A percentile compares a stretch with the other conserved stretches of the same genome.
These are phyloP conservation scores for Poronia punctata DNA, from an alignment of 495 filamentous ascomycete genomes.

Conservation along the genomic window DNA sequence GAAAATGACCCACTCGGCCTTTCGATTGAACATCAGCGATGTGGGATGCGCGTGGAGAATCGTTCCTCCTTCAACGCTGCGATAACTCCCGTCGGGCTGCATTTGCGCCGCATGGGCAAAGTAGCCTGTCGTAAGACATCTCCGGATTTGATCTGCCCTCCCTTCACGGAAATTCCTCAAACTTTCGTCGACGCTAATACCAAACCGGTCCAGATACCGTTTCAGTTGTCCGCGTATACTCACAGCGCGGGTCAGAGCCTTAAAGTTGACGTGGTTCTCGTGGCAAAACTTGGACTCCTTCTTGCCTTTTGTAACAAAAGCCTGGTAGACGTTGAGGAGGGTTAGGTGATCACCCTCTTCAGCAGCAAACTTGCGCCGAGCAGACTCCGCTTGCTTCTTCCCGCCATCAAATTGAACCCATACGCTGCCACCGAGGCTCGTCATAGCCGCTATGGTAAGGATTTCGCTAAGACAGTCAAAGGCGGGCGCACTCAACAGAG, in stretches of 20 bases:
- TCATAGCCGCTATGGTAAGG: slow-evolving; percentile 91
- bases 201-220: slow-evolving; percentile 81
- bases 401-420: slow-evolving; percentile 76
- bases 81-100: slow-evolving; percentile 90
- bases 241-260: slow-evolving; percentile 71
- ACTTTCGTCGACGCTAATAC: slow-evolving; percentile 60
- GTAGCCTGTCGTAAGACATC: slow-evolving; percentile 85
- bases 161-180: slow-evolving; percentile 23
- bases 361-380: slow-evolving; percentile 76
- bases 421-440: slow-evolving; percentile 70
- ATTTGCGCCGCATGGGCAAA: slow-evolving; percentile 95
- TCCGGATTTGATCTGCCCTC: slow-evolving; percentile 65
- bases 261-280: slow-evolving; percentile 80
- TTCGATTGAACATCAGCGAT: slow-evolving; percentile 94
- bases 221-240: slow-evolving; percentile 82
- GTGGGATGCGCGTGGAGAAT: slow-evolving; percentile 84
- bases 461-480: slow-evolving; percentile 82
- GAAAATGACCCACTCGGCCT: slow-evolving; percentile 97
- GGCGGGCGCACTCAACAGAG: slow-evolving; percentile 65
- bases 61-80: slow-evolving; percentile 64
- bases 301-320: slow-evolving; percentile 78
- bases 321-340: slow-evolving; percentile 86
- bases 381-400: slow-evolving; percentile 63
- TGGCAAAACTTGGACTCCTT: slow-evolving; percentile 84
- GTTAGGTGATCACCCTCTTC: slow-evolving; percentile 96